Percentiles rank a stretch among this genome's conserved stretches.
These are phyloP conservation scores for Ophiocordyceps polyrhachis-furcata DNA, from an alignment of 2,329 filamentous ascomycete species.

Conservation along the genomic window DNA sequence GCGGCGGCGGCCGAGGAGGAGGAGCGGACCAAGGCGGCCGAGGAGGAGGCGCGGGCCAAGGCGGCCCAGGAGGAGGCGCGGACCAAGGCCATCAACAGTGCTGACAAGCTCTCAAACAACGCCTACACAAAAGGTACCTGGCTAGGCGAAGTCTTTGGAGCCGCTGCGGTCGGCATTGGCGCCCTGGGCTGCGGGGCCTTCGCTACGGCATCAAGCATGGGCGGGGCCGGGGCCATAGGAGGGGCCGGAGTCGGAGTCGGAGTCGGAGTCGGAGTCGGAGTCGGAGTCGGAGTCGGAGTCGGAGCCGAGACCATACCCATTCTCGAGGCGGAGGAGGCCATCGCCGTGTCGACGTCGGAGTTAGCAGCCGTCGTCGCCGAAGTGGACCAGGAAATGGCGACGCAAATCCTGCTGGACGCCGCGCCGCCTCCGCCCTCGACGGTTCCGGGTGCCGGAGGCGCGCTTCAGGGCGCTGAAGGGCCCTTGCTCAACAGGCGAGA, in stretches of 20 bases:
- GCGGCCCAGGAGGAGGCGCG: background rate
- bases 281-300: background rate
- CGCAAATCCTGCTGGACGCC: background rate
- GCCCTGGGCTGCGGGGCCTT: background rate
- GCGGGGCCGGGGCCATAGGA: background rate
- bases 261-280: background rate
- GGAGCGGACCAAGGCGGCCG: no score
- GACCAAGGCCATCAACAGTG: background rate
- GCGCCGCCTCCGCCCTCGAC: background rate
- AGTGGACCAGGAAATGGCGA: background rate
- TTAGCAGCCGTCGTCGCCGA: constrained; percentile 1
- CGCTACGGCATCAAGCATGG: background rate
- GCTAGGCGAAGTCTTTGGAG: background rate
- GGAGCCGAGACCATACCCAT: background rate
- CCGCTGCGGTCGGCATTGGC: background rate
- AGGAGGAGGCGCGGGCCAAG: no score
- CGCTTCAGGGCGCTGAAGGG: background rate
- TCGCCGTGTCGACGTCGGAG: background rate
- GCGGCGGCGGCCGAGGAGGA: background rate
- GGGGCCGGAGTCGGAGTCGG: background rate
- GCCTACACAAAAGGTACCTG: background rate
- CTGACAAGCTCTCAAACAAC: background rate
- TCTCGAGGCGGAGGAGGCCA: background rate
- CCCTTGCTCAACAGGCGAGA: background rate
- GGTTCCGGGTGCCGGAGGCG: background rate